These are phyloP conservation scores for Leishmania braziliensis DNA, from an alignment of 208 protist species.

Conservation along the genomic window DNA sequence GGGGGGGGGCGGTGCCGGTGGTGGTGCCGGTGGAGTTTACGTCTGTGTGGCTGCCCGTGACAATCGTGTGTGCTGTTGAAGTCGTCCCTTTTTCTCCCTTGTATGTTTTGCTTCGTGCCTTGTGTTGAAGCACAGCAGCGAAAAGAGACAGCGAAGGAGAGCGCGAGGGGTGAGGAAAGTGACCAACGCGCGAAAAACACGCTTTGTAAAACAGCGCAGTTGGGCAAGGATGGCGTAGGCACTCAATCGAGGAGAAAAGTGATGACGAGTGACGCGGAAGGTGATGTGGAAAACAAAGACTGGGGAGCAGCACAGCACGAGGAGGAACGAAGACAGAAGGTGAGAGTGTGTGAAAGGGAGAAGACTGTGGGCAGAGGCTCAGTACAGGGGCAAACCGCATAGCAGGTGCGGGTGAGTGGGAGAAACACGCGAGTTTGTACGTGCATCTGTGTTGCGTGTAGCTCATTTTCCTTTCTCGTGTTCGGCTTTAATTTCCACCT, in stretches of 20 bases:
- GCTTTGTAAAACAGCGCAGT: slow-evolving; percentile 1
- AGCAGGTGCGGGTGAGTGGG: neutral
- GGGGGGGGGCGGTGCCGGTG: too few species aligned
- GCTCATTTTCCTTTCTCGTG: neutral
- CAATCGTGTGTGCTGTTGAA: too few species aligned
- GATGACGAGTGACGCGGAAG: neutral
- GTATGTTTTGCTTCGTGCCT: neutral
- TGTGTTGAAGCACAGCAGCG: neutral
- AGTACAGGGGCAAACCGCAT: neutral
- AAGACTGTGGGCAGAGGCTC: neutral
- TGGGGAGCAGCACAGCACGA: neutral
- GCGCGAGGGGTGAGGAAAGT: neutral
- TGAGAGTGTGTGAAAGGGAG: neutral
- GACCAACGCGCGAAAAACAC: neutral
- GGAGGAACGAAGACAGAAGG: neutral
- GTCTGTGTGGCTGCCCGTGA: too few species aligned
- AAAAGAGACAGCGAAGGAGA: neutral
- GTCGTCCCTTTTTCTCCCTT: neutral
- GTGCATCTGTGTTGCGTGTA: neutral
- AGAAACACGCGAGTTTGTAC: neutral
- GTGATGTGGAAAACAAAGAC: neutral
- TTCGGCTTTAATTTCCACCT: neutral
- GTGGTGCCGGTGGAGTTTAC: neutral
- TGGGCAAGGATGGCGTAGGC: neutral
- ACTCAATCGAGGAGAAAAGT: neutral